Evolutionary conservation across 306 rosid species (phyloP), one percentile per base, ranked within the genome.

Genomic region (Heteromeles arbutifolia): DNA sequence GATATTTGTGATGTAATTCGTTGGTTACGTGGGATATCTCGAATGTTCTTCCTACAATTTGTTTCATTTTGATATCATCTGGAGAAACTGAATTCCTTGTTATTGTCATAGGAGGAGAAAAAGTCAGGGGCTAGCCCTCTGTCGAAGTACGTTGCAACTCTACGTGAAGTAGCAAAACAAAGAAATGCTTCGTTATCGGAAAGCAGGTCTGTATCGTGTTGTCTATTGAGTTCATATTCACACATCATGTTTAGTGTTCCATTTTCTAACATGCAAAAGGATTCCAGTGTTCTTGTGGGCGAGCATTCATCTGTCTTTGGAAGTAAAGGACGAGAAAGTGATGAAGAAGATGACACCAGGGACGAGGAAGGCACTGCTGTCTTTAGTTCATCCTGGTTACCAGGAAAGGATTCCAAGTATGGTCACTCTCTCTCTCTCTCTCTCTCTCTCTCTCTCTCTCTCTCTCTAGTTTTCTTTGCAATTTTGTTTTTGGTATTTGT

Each of bases 311-410:
- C 90, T 31, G 79, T 82, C 68, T 90, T 92, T 75, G 85, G 90
- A 62, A 85, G 85, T 18, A 85, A 86, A 62, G 74, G 79, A 77
- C 56, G 75, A 37, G 96, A 82, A 73, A 92, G 91, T 66, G 93
- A 90, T 22, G 92, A 83, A 71, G 93, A 85, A 52, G 88, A 85
- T 76, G 80, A 79, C 75, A 73, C 68, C 41, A 65, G 44, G 67
- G 79, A 84, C n/a, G 88, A 81, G 62, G 75, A 87, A 80, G 97
- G 96, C 67, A 72, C 81, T 65, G 76, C 87, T 22, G 86, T 80
- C 76, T 92, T 95, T 84, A 84, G 87, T 71, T 95, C 97, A 44
- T 82, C 97, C 45, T 95, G 99, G 99, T 81, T 95, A 74, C 97
- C 99, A 0, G 97, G 99, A 87, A 86, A 73, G 41, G 86, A 75